phyloP scores from a whole-genome alignment of 192 early-diverging fungal species.

The Chytriomyces confervae region DNA sequence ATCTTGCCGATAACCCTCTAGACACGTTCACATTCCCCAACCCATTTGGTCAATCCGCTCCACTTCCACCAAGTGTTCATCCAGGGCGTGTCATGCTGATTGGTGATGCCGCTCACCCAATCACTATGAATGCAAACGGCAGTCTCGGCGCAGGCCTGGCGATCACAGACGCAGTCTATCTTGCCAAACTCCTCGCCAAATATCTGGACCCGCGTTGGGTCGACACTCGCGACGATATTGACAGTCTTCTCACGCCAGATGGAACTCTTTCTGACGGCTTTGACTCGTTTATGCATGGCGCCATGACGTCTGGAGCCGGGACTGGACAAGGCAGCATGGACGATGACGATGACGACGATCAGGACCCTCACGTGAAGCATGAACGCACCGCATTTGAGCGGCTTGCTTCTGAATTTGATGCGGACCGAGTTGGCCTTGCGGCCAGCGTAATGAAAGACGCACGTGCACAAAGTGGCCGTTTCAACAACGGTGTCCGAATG shows the following conservation, averaged over 20 bases:
- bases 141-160: conserved; percentile 50
- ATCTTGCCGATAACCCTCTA: conserved; percentile 45
- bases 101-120: conserved; percentile 60
- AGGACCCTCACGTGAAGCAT: conserved; percentile 14
- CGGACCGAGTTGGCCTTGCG: conserved; percentile 32
- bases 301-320: neutral
- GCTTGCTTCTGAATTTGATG: conserved; percentile 45
- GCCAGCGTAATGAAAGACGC: conserved; percentile 47
- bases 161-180: conserved; percentile 50
- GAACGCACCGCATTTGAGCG: conserved; percentile 34
- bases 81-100: conserved; percentile 60
- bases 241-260: neutral
- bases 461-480: conserved; percentile 50
- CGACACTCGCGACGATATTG: neutral
- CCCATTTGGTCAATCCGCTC: conserved; percentile 6
- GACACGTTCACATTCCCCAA: conserved; percentile 47
- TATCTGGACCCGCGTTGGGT: conserved; percentile 36
- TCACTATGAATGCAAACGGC: conserved; percentile 56
- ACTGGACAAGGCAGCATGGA: neutral
- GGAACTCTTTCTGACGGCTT: conserved; percentile 7
- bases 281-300: conserved; percentile 3
- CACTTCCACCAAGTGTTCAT: conserved; percentile 48
- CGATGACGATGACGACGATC: conserved; percentile 17
- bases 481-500: conserved; percentile 38
- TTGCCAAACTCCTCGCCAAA: conserved; percentile 57